phyloP scores from a whole-genome alignment of 2,329 filamentous ascomycete genomes.

The Cercospora nicotianae region DNA sequence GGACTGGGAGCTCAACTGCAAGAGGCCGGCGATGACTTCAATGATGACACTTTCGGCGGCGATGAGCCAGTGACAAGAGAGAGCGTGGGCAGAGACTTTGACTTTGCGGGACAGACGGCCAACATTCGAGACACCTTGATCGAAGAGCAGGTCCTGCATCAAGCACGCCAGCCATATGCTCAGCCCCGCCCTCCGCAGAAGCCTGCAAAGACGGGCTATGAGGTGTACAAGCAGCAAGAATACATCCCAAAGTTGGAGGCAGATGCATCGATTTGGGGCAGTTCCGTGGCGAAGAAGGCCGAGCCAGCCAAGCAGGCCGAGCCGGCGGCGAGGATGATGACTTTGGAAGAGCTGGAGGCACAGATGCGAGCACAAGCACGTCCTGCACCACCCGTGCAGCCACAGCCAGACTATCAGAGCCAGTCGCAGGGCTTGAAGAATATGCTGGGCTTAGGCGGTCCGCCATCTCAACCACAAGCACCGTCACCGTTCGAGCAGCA shows the following conservation, averaged over 20 bases:
- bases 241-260: conserved; percentile 89
- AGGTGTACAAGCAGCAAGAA: conserved; percentile 82
- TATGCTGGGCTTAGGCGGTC: conserved; percentile 37
- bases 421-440: conserved; percentile 39
- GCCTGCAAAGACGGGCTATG: conserved; percentile 78
- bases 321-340: conserved; percentile 76
- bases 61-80: conserved; percentile 50
- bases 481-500: conserved; percentile 40
- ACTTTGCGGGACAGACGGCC: conserved; percentile 92
- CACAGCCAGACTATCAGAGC: conserved; percentile 27
- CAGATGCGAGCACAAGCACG: conserved; percentile 75
- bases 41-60: conserved; percentile 84
- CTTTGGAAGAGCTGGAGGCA: conserved; percentile 93
- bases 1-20: conserved; percentile 87
- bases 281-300: conserved; percentile 60
- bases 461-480: conserved; percentile 25
- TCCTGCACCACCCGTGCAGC: conserved; percentile 27
- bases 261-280: conserved; percentile 89
- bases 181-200: conserved; percentile 42
- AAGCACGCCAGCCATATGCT: conserved; percentile 66
- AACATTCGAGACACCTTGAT: conserved; percentile 82
- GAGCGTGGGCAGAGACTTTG: conserved; percentile 84
- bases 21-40: conserved; percentile 90
- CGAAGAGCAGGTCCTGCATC: conserved; percentile 85
- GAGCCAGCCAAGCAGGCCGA: conserved; percentile 31